Evolutionary conservation across 176 grass and related monocot genomes (phyloP).

Genomic region (Pontederia crassipes): DNA sequence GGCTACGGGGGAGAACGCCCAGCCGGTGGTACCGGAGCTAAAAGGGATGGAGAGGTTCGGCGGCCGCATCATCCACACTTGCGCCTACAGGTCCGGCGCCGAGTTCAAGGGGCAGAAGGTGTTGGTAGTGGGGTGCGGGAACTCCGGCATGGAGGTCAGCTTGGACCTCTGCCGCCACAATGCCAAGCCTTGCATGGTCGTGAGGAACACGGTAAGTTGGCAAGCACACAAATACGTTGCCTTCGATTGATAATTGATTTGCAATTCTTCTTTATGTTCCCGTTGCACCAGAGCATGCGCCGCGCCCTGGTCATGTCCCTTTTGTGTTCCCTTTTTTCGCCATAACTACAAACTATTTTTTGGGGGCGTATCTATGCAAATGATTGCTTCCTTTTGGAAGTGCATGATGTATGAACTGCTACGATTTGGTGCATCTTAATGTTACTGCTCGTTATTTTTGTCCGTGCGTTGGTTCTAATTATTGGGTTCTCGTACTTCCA

Average conservation of each 20-base stretch:
- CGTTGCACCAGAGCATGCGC: not conserved
- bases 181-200: conserved; percentile 60
- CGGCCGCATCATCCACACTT: conserved; percentile 48
- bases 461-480: too few species aligned
- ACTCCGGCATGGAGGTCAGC: conserved; percentile 99
- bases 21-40: conserved; percentile 42
- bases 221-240: not conserved
- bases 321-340: not conserved
- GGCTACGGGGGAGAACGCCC: conserved; percentile 91
- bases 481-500: too few species aligned
- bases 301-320: not conserved
- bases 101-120: conserved; percentile 63
- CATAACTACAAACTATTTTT: too few species aligned
- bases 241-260: too few species aligned
- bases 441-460: not conserved
- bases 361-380: too few species aligned
- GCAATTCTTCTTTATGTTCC: too few species aligned
- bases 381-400: too few species aligned
- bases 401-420: too few species aligned
- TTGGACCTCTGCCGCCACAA: conserved; percentile 73
- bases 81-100: conserved; percentile 74
- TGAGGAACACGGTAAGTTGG: conserved; percentile 66
- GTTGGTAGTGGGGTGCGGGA: conserved; percentile 81
- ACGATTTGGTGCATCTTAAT: not conserved
- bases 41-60: conserved; percentile 33